Percentiles rank a stretch among this genome's conserved stretches.
These are phyloP conservation scores for Hebeloma cylindrosporum DNA, from an alignment of 768 basidiomycete species.

Conservation along the genomic window DNA sequence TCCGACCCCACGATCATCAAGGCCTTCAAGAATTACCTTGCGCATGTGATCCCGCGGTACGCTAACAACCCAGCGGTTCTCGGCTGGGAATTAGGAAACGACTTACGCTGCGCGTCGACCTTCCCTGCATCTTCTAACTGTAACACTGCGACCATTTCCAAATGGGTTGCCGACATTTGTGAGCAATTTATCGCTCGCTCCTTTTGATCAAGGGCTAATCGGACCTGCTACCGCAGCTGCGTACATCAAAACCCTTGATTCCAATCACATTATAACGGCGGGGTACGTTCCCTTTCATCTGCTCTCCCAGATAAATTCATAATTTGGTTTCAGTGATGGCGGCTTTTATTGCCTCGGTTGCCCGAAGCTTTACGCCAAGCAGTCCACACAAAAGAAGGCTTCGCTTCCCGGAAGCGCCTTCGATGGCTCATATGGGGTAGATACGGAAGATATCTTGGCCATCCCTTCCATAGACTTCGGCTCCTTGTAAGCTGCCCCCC, in stretches of 20 bases:
- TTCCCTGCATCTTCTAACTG: slow-evolving; percentile 19
- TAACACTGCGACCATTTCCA: slow-evolving; percentile 27
- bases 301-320: not conserved
- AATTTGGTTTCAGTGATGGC: slow-evolving; percentile 16
- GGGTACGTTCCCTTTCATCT: slow-evolving; percentile 27
- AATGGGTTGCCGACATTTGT: slow-evolving; percentile 32
- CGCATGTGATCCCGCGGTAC: slow-evolving; percentile 29
- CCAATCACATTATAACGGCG: slow-evolving; percentile 36
- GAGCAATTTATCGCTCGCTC: slow-evolving; percentile 4
- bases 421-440: slow-evolving; percentile 36
- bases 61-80: slow-evolving; percentile 26
- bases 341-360: slow-evolving; percentile 36
- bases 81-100: slow-evolving; percentile 32
- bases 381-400: slow-evolving; percentile 16
- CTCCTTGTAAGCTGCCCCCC: slow-evolving; percentile 26
- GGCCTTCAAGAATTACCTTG: slow-evolving; percentile 35
- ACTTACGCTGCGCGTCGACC: slow-evolving; percentile 25
- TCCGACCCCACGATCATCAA: slow-evolving; percentile 30
- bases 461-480: slow-evolving; percentile 34
- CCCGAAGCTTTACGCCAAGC: slow-evolving; percentile 28
- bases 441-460: slow-evolving; percentile 36
- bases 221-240: slow-evolving; percentile 13
- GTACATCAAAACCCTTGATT: slow-evolving; percentile 30
- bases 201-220: not conserved
- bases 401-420: slow-evolving; percentile 29